A percentile compares a stretch with the other conserved stretches of the same genome.
Evolutionary conservation across 73 alveolate genomes (phyloP).

Genomic region (Paramecium sonneborni): DNA sequence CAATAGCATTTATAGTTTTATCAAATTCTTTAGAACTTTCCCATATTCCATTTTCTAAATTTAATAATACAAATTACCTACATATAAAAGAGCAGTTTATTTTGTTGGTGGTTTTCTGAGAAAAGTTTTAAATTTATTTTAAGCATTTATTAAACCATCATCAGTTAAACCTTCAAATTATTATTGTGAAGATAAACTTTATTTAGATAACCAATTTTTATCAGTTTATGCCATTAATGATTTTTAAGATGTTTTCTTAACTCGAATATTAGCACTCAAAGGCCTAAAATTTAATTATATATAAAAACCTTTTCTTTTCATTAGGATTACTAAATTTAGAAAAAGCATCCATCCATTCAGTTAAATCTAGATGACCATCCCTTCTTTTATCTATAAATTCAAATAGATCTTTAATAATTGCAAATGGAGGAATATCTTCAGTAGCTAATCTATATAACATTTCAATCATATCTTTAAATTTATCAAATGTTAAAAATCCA

Average conservation of each 20-base stretch:
- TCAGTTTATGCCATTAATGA: constrained; percentile 20
- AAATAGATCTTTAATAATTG: constrained; percentile 88
- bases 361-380: constrained; percentile 93
- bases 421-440: constrained; percentile 87
- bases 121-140: constrained; percentile 34
- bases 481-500: constrained; percentile 75
- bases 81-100: neutral
- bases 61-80: neutral
- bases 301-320: constrained; percentile 67
- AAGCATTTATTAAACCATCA: constrained; percentile 44
- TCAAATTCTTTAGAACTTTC: constrained; percentile 82
- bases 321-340: constrained; percentile 57
- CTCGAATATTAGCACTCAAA: constrained; percentile 12
- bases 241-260: neutral
- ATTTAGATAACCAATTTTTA: neutral
- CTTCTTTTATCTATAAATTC: constrained; percentile 93
- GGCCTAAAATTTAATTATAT: constrained; percentile 34
- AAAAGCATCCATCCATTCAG: constrained; percentile 94
- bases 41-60: constrained; percentile 58
- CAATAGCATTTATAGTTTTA: constrained; percentile 70
- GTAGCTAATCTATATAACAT: constrained; percentile 80
- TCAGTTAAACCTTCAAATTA: constrained; percentile 18
- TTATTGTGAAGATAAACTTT: neutral
- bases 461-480: constrained; percentile 73
- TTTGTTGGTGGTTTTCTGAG: neutral